phyloP scores from a whole-genome alignment of 345 rosid genomes.

The Corchorus olitorius region DNA sequence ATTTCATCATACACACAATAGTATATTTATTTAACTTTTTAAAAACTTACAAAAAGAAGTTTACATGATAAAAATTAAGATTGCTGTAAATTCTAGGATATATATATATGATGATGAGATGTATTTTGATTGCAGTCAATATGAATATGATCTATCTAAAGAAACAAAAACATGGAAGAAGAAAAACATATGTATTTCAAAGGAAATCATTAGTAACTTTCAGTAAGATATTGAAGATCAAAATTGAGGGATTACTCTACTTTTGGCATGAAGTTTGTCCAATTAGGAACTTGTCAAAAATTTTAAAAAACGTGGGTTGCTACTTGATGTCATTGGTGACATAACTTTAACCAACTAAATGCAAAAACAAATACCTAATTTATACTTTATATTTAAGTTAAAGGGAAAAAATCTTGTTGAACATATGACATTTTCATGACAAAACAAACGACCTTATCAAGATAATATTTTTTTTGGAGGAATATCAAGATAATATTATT shows the following conservation, averaged over 20 bases:
- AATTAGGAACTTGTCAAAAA: background rate
- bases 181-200: background rate
- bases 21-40: background rate
- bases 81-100: too few species aligned
- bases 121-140: too few species aligned
- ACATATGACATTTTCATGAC: background rate
- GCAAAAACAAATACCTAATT: background rate
- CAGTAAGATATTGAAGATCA: background rate
- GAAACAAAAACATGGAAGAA: too few species aligned
- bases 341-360: background rate
- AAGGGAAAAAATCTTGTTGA: background rate
- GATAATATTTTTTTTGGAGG: too few species aligned
- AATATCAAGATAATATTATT: too few species aligned
- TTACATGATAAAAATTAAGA: too few species aligned
- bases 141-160: too few species aligned
- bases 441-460: background rate
- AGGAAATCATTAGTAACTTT: background rate
- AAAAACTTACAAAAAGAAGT: too few species aligned
- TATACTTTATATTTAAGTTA: too few species aligned
- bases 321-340: slow-evolving; percentile 3
- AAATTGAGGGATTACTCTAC: background rate
- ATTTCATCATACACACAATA: background rate
- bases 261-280: background rate
- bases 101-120: too few species aligned
- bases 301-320: background rate